These are phyloP conservation scores for Neofusicoccum sp. DNA, from an alignment of 2,329 filamentous ascomycete species.

Conservation along the genomic window DNA sequence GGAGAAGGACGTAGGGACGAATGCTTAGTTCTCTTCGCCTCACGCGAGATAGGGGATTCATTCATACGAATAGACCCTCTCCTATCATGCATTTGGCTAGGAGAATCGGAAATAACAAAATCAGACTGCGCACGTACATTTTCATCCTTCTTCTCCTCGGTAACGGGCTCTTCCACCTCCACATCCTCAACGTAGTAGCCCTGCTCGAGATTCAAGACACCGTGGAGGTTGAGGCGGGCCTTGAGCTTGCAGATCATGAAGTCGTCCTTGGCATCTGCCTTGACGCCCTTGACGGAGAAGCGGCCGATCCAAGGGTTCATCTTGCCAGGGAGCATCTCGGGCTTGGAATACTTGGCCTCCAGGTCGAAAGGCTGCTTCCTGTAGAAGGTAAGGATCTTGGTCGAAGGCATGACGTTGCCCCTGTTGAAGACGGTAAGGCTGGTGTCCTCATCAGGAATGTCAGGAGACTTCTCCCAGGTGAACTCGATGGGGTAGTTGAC, in stretches of 20 bases:
- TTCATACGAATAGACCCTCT: conserved; percentile 2
- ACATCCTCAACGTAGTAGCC: conserved; percentile 98
- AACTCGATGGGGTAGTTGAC: conserved; percentile 99
- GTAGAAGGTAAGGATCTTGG: conserved; percentile 99
- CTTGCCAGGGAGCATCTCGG: conserved; percentile 83
- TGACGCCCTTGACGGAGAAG: conserved; percentile 97
- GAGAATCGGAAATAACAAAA: conserved; percentile 24
- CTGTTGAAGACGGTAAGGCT: conserved; percentile 96
- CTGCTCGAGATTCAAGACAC: conserved; percentile 91
- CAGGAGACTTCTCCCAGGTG: conserved; percentile 96
- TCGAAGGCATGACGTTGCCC: conserved; percentile 94
- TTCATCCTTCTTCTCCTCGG: conserved; percentile 62
- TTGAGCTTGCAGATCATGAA: conserved; percentile 99
- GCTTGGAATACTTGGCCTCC: conserved; percentile 88
- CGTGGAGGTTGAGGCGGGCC: conserved; percentile 93
- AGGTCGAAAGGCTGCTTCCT: conserved; percentile 96
- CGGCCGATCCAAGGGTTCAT: conserved; percentile 92
- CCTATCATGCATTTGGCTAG: conserved; percentile 21
- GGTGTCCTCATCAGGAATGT: conserved; percentile 98
- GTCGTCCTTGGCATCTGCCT: conserved; percentile 88
- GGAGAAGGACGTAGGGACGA: background rate
- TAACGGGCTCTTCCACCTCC: conserved; percentile 91
- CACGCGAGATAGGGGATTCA: conserved; percentile 22
- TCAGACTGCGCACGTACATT: conserved; percentile 7
- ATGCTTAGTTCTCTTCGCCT: conserved; percentile 34